Evolutionary conservation across 495 filamentous ascomycete genomes (phyloP), one percentile per base, ranked within the genome.

Genomic region (Aspergillus affinis): DNA sequence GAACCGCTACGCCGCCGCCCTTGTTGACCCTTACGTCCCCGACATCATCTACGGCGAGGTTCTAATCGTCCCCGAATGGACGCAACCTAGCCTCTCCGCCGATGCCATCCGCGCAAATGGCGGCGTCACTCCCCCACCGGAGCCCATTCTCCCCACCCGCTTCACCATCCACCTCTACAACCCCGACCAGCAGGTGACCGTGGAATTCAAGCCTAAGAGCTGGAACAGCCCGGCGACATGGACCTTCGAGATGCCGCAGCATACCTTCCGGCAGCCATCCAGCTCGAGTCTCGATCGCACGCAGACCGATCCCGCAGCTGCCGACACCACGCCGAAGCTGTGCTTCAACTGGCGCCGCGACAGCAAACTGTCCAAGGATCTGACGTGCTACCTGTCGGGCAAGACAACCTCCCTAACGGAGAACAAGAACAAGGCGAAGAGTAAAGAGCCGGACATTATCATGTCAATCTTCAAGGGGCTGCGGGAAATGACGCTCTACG

Each of bases 321-420:
- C 88, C 36, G 88, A 87, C 48, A 74, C 86, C 48, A 89, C 90
- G 0, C 93, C 93, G 8, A 89, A 88, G 61, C 77, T 96, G 48
- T 84, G 84, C 57, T 98, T 98, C 69, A 88, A 84, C 48, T 98
- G 94, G 94, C 91, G 89, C 72, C 90, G 88, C 68, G 94, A 98
- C 66, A 88, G 93, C 52, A 90, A 90, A 58, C 77, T 98, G 32
- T 88, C 87, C 15, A 89, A 88, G 69, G 91, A 96, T 61, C 83
- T 94, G 69, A 87, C 90, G 0, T 96, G 91, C 69, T 86, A 86
- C 60, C 76, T 96, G 65, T 88, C 88, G 3, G 93, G 92, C 9
- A 91, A 86, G 59, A 88, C 84, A 0, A 82, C 88, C 0, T 78
- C 81, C 32, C 69, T 76, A 0, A 82, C 86, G 27, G 85, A 86